A percentile compares a stretch with the other conserved stretches of the same genome.
Conservation (phyloP, 768 basidiomycete species). For the Punctularia strigosozonata region DNA sequence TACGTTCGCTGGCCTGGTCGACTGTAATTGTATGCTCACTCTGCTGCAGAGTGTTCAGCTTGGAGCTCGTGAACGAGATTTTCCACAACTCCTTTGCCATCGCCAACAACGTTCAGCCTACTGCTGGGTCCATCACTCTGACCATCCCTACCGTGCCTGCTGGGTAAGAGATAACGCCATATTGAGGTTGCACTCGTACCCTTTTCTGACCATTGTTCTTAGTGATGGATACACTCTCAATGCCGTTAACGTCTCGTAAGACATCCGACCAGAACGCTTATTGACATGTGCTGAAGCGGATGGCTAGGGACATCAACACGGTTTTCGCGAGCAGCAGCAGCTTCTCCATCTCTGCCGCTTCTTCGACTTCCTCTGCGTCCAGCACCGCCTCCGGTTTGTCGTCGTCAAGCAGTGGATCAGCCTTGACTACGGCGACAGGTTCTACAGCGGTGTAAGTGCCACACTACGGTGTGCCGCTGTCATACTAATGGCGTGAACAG, state of each 20-base stretch:
- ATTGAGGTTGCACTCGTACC: background rate
- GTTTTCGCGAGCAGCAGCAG: conserved; percentile 25
- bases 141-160: conserved; percentile 32
- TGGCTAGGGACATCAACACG: conserved; percentile 28
- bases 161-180: conserved; percentile 24
- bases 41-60: conserved; percentile 17
- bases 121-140: conserved; percentile 22
- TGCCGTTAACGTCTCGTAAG: conserved; percentile 31
- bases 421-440: background rate
- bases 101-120: conserved; percentile 38
- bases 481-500: background rate
- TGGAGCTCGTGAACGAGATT: conserved; percentile 32
- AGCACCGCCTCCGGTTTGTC: conserved; percentile 7
- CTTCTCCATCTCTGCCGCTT: conserved; percentile 29
- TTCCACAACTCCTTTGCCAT: conserved; percentile 48
- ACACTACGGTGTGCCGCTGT: background rate
- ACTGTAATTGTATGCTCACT: background rate
- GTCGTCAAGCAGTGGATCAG: conserved; percentile 6
- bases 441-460: background rate
- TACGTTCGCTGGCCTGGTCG: conserved; percentile 17
- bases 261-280: background rate
- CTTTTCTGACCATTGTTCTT: background rate
- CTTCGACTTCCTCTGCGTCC: conserved; percentile 7
- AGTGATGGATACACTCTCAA: conserved; percentile 38
- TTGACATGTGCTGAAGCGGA: background rate